Conservation (phyloP, 2,329 filamentous ascomycete genomes). For the Dryadomyces quercivorus region DNA sequence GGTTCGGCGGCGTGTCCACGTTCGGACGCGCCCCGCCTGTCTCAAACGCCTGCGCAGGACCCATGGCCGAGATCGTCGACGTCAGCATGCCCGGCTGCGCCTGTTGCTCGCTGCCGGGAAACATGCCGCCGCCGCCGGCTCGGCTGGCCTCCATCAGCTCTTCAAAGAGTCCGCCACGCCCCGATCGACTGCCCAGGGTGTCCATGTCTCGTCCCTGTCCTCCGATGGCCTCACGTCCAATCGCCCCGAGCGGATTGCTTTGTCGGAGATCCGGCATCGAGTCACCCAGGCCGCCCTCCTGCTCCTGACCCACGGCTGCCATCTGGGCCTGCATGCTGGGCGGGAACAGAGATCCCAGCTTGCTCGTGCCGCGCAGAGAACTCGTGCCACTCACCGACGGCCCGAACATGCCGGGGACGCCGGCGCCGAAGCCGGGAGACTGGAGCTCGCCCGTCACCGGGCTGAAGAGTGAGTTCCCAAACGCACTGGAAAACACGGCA, state of each 20-base stretch:
- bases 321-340: conserved; percentile 84
- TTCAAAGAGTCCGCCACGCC: conserved; percentile 15
- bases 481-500: conserved; percentile 41
- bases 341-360: conserved; percentile 79
- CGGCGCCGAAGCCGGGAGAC: conserved; percentile 55
- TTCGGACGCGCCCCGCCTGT: conserved; percentile 30
- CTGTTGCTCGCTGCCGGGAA: conserved; percentile 8
- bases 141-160: conserved; percentile 8
- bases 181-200: conserved; percentile 39
- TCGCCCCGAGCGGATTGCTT: conserved; percentile 50
- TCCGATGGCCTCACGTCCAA: conserved; percentile 49
- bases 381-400: conserved; percentile 49
- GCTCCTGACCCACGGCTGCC: conserved; percentile 34
- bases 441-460: conserved; percentile 61
- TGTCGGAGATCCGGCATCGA: conserved; percentile 48
- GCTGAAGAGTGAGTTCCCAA: conserved; percentile 72
- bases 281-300: conserved; percentile 53
- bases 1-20: conserved; percentile 31
- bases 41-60: conserved; percentile 10
- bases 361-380: conserved; percentile 64
- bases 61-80: conserved; percentile 5
- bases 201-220: conserved; percentile 43
- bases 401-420: conserved; percentile 21
- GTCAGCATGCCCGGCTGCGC: conserved; percentile 17
- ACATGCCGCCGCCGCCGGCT: neutral